Evolutionary conservation across 2,329 filamentous ascomycete genomes (phyloP).

Genomic region (Paecilomyces variotii): DNA sequence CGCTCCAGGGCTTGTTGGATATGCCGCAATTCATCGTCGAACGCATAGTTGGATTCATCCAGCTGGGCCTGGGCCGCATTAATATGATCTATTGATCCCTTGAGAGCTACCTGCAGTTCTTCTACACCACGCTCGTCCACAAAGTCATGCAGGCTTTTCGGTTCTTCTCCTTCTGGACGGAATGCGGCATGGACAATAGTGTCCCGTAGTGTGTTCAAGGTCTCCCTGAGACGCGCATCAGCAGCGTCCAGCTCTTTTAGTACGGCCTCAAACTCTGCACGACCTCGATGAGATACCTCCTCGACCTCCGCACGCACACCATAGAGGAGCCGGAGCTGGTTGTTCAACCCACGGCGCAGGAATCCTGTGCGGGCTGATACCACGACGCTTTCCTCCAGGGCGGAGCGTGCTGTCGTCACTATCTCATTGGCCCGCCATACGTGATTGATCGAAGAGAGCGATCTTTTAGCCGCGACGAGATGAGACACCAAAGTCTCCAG

Average conservation of each 20-base stretch:
- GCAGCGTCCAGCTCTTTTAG: slow-evolving; percentile 52
- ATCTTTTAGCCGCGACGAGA: slow-evolving; percentile 79
- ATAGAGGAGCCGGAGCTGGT: slow-evolving; percentile 38
- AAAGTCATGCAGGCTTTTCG: slow-evolving; percentile 57
- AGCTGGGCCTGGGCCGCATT: slow-evolving; percentile 53
- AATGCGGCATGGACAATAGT: slow-evolving; percentile 53
- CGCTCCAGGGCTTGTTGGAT: slow-evolving; percentile 52
- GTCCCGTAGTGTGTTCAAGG: slow-evolving; percentile 46
- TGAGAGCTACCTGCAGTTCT: slow-evolving; percentile 48
- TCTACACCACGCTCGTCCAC: slow-evolving; percentile 57
- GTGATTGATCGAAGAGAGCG: slow-evolving; percentile 71
- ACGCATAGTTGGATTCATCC: slow-evolving; percentile 50
- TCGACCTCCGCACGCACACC: slow-evolving; percentile 37
- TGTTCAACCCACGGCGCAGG: slow-evolving; percentile 52
- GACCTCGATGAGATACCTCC: slow-evolving; percentile 33
- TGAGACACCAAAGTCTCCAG: slow-evolving; percentile 76
- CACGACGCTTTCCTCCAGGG: slow-evolving; percentile 71
- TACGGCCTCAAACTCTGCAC: slow-evolving; percentile 39
- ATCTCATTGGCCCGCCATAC: slow-evolving; percentile 84
- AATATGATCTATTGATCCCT: slow-evolving; percentile 53
- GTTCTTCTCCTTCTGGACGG: slow-evolving; percentile 39
- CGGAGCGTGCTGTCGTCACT: slow-evolving; percentile 63
- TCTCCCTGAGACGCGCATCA: slow-evolving; percentile 49
- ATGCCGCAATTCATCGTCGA: slow-evolving; percentile 63
- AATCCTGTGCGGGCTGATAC: slow-evolving; percentile 64